Evolutionary conservation across 371 early-diverging fungal species (phyloP), one percentile per base, ranked within the genome.

Genomic region (Mucor lusitanicus): DNA sequence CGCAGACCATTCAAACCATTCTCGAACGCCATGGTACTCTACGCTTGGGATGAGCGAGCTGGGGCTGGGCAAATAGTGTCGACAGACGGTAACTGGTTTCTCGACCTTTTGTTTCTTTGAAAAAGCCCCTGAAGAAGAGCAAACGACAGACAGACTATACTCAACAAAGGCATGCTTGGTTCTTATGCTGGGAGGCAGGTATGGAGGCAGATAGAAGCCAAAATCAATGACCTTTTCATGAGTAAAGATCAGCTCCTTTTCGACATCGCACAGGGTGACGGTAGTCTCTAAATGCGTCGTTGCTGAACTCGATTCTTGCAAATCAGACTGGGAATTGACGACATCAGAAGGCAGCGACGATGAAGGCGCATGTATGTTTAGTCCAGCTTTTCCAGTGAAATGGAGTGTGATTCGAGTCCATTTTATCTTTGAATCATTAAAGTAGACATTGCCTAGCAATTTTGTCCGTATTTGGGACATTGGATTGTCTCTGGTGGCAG

Each of bases 391-490:
- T 28, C 81, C 81, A 15, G 55, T 65, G 32, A 81, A 70, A 61
- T 72, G 76, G 4, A 81, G 71, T 6, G 81, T 81, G 27, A 78
- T 72, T 28, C 81, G 78, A 39, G 71, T 78, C 81, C 81, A 81
- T 57, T 78, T 76, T 13, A 76, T 66, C 59, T 79, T 79, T 13
- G 59, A 69, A 37, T 76, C 76, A 37, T 71, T 56, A 27, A 81
- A 78, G 28, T 66, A 40, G 12, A 81, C 78, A n/a, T 66, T 68
- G 6, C 81, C 81, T 61, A 76, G 63, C 19, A 81, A 61, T 40
- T 71, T 76, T 7, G 78, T 68, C 25, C 81, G 78, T 6, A 78
- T 61, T 13, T 76, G 78, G 0, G 78, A 72, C 71, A 79, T 71
- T 39, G 81, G 78, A 32, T 78, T 81, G 13, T 78, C 76, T 37